Evolutionary conservation across 768 basidiomycete genomes (phyloP), one percentile per base, ranked within the genome.

Genomic region (Clathrus columnatus): DNA sequence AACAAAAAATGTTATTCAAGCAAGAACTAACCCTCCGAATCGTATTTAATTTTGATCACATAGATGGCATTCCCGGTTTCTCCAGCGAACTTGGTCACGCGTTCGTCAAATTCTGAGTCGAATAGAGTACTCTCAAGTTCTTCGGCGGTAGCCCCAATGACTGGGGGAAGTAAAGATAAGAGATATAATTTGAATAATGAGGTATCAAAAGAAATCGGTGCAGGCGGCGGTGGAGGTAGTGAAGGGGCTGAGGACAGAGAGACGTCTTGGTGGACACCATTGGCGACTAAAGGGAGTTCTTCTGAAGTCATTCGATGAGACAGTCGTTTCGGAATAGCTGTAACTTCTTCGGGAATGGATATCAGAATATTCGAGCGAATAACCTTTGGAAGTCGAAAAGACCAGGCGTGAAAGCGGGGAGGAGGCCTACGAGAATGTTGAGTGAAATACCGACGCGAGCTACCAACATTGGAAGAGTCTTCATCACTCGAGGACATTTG

Each of bases 61-160:
- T 92, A 93, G 45, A 92, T 72, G 26, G 85, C 87, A 14, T 80
- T 87, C 5, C 83, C 83, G 26, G 78, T 81, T 60, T 93, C 91
- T 3, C 73, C 72, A 7, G 87, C 83, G 70, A 92, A 93, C 54
- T 84, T 78, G 48, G 78, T 67, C 20, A 91, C 84, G 61, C 80
- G 82, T 60, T 87, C 88, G 54, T 84, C 78, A 59, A 90, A 93
- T 23, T 79, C 78, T 51, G 81, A 79, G 49, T 78, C 75, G 62
- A 89, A 84, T 60, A 92, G 83, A 30, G 87, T 64, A 0, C 78
- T 71, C 32, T 84, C 75, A 1, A 93, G 72, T 54, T 92, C 89
- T 41, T 75, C 72, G 0, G 74, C 73, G 10, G 71, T 64, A 2
- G 88, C 84, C n/a, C 82, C 89, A n/a, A 94, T 76, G 1, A 91